Evolutionary conservation across 306 rosid genomes (phyloP).

Genomic region (Malus sieversii): DNA sequence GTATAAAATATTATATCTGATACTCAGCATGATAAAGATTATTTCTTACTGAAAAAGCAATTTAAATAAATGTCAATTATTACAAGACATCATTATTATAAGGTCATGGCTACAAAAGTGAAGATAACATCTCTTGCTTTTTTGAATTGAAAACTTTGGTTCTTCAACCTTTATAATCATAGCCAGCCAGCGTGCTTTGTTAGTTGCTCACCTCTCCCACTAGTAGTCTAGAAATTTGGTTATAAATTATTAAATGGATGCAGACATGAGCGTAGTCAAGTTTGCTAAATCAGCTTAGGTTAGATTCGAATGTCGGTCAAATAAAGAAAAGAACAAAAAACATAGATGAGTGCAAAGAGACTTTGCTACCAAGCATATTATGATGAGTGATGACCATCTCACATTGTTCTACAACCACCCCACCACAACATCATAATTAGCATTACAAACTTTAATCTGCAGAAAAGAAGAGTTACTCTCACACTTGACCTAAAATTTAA

Average conservation of each 20-base stretch:
- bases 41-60: not conserved
- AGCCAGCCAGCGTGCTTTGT: not conserved
- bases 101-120: not conserved
- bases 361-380: constrained; percentile 6
- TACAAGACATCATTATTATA: constrained; percentile 7
- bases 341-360: not conserved
- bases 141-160: not conserved
- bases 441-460: not conserved
- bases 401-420: not conserved
- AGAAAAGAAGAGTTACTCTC: constrained; percentile 10
- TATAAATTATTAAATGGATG: too few relatives aligned
- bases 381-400: constrained; percentile 8
- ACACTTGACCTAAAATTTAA: constrained; percentile 20
- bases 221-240: not conserved
- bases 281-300: not conserved
- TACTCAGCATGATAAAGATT: not conserved
- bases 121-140: not conserved
- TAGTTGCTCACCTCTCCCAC: not conserved
- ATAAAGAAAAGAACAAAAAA: not conserved
- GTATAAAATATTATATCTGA: too few relatives aligned
- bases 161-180: not conserved
- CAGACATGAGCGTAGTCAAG: too few relatives aligned
- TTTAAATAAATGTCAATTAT: not conserved
- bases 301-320: not conserved
- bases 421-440: constrained; percentile 4